These are phyloP conservation scores for Podospora pseudocomata DNA, from an alignment of 495 filamentous ascomycete species.

Conservation along the genomic window DNA sequence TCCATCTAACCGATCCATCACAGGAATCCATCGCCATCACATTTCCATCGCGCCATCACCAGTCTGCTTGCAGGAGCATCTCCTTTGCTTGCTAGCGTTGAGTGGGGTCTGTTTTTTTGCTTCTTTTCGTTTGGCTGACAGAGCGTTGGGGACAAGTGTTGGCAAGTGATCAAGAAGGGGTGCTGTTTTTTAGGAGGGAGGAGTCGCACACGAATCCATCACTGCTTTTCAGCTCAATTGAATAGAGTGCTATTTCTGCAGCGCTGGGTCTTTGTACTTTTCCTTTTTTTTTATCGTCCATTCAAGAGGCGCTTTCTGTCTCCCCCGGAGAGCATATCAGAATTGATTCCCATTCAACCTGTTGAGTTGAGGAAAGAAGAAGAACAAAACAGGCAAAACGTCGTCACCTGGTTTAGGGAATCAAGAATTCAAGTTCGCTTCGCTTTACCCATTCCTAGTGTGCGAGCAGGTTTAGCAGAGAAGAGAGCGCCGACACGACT, in stretches of 20 bases:
- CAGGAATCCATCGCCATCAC: slow-evolving; percentile 8
- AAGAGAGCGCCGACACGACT: slow-evolving; percentile 25
- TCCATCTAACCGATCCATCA: neutral
- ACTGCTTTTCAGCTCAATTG: slow-evolving; percentile 27
- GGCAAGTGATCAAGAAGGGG: slow-evolving; percentile 24
- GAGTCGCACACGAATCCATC: slow-evolving; percentile 15
- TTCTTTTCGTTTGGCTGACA: slow-evolving; percentile 17
- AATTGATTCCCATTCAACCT: slow-evolving; percentile 54
- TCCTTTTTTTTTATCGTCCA: slow-evolving; percentile 27
- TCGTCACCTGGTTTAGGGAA: slow-evolving; percentile 15
- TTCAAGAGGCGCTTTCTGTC: slow-evolving; percentile 37
- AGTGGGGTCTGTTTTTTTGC: slow-evolving; percentile 12
- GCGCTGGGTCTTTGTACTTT: slow-evolving; percentile 39
- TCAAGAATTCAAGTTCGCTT: slow-evolving; percentile 27
- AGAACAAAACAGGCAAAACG: slow-evolving; percentile 8
- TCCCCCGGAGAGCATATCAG: slow-evolving; percentile 53
- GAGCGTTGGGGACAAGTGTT: slow-evolving; percentile 25
- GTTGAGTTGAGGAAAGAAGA: slow-evolving; percentile 40
- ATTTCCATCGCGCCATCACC: neutral
- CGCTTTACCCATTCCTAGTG: slow-evolving; percentile 37
- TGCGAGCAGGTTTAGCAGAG: slow-evolving; percentile 25
- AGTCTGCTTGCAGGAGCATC: slow-evolving; percentile 8
- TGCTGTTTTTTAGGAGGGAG: slow-evolving; percentile 26
- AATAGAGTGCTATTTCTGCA: slow-evolving; percentile 26
- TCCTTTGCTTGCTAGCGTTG: neutral